phyloP scores from a whole-genome alignment of 345 rosid genomes.

The Physaria fendleri region DNA sequence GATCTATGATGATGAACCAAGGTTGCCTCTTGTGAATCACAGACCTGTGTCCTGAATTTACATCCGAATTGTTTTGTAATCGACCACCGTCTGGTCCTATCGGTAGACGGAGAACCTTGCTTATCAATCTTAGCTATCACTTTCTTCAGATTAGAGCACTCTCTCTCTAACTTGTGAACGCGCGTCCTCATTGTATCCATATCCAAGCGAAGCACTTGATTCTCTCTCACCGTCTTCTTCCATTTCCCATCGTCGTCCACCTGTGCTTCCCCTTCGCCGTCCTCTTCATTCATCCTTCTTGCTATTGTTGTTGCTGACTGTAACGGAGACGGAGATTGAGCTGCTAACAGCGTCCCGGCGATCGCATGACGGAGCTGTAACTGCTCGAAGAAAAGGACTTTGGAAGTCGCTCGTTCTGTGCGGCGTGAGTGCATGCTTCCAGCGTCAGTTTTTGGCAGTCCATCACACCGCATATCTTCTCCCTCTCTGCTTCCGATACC shows the following conservation, averaged over 20 bases:
- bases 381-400: constrained; percentile 96
- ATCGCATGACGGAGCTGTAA: constrained; percentile 86
- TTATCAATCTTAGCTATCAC: constrained; percentile 72
- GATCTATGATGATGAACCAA: constrained; percentile 42
- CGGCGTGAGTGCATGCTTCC: constrained; percentile 98
- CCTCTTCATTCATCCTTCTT: constrained; percentile 24
- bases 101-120: constrained; percentile 29
- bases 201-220: constrained; percentile 87
- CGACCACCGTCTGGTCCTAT: constrained; percentile 46
- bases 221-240: constrained; percentile 80
- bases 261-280: constrained; percentile 18
- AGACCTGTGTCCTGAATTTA: constrained; percentile 87
- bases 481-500: constrained; percentile 75
- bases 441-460: constrained; percentile 91
- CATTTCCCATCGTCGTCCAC: constrained; percentile 40
- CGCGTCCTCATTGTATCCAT: constrained; percentile 99
- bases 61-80: constrained; percentile 63
- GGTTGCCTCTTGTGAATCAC: constrained; percentile 80
- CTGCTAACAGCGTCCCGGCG: constrained; percentile 69
- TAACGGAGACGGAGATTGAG: constrained; percentile 41
- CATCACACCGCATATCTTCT: constrained; percentile 72
- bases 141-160: constrained; percentile 82
- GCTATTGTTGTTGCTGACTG: constrained; percentile 27
- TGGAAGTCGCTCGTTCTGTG: constrained; percentile 94
- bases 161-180: constrained; percentile 77